Conservation (phyloP, 116 monocot species). For the Papilionanthe hybrid region DNA sequence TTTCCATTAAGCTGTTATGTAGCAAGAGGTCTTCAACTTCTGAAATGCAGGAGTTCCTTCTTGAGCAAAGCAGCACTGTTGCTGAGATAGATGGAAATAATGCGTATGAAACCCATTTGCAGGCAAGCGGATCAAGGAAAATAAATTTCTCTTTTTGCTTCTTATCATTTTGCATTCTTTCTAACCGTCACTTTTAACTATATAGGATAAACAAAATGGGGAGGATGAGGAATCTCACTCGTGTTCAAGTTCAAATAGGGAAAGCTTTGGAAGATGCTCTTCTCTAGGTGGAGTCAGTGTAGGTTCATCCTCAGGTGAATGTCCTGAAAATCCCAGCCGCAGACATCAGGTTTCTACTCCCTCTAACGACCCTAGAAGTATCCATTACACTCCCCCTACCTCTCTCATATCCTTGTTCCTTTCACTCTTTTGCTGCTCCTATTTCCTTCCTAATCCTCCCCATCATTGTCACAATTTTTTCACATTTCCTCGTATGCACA, state of each 20-base stretch:
- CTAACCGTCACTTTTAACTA: conserved; percentile 3
- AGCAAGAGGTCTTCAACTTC: background rate
- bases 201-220: conserved; percentile 41
- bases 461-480: no score
- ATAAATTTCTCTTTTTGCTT: background rate
- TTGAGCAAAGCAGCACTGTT: conserved; percentile 42
- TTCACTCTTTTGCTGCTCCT: background rate
- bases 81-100: conserved; percentile 32
- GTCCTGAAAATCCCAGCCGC: conserved; percentile 28
- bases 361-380: background rate
- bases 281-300: conserved; percentile 73
- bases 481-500: no score
- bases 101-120: conserved; percentile 32
- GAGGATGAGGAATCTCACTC: conserved; percentile 70
- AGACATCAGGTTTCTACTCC: conserved; percentile 40
- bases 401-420: no score
- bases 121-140: conserved; percentile 25
- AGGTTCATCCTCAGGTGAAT: conserved; percentile 58
- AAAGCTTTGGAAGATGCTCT: conserved; percentile 97
- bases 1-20: conserved; percentile 1
- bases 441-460: no score
- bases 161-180: background rate
- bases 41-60: conserved; percentile 40
- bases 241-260: conserved; percentile 76
- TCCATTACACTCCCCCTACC: background rate